Conservation (phyloP, 2,329 filamentous ascomycete species). For the Aspergillus calidoustus region DNA sequence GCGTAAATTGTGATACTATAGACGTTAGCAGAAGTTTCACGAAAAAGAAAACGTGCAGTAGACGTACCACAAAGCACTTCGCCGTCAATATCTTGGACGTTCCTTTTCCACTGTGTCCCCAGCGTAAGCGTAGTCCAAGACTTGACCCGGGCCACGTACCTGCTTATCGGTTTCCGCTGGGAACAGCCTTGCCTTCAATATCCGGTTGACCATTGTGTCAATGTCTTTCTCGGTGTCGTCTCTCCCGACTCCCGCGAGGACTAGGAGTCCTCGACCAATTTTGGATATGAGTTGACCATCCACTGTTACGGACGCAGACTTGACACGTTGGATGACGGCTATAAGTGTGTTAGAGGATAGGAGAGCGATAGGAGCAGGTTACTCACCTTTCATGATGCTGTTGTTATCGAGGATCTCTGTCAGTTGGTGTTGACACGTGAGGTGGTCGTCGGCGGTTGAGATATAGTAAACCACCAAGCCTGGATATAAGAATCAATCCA, state of each 20-base stretch:
- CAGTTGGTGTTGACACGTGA: not conserved
- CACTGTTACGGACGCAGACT: slow-evolving; percentile 94
- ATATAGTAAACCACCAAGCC: not conserved
- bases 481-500: not conserved
- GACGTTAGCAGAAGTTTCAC: slow-evolving; percentile 9
- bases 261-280: slow-evolving; percentile 86
- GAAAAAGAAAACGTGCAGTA: not conserved
- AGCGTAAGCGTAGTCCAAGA: not conserved
- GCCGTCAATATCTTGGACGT: slow-evolving; percentile 82
- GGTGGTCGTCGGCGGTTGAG: not conserved
- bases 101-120: slow-evolving; percentile 79
- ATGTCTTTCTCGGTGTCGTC: slow-evolving; percentile 89
- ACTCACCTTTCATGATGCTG: slow-evolving; percentile 48
- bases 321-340: slow-evolving; percentile 92
- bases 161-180: slow-evolving; percentile 74
- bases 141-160: slow-evolving; percentile 49
- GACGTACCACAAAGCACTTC: slow-evolving; percentile 88
- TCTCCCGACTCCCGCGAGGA: slow-evolving; percentile 88
- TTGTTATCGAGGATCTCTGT: not conserved
- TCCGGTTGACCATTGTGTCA: slow-evolving; percentile 79
- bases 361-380: not conserved
- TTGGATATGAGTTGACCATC: slow-evolving; percentile 88
- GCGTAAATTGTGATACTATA: slow-evolving; percentile 92
- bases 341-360: slow-evolving; percentile 3
- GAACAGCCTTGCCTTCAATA: slow-evolving; percentile 91